Evolutionary conservation across 148 eudicot species (phyloP), one percentile per base, ranked within the genome.

Genomic region (Silene latifolia): DNA sequence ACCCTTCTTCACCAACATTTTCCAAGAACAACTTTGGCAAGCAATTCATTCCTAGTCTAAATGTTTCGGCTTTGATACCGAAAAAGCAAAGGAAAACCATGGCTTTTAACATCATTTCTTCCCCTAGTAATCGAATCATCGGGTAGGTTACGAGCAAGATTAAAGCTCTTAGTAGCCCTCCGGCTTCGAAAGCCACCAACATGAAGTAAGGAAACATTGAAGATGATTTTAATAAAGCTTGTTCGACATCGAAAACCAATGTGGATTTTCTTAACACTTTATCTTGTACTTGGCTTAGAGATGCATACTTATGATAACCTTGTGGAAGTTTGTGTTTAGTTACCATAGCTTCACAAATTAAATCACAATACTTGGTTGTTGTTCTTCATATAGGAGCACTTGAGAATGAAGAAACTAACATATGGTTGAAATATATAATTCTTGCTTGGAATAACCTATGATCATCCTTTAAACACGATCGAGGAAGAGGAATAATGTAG

Each of bases 11-110:
- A 2, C 81, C 81, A 58, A 81, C 76, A 51, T 84, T 79, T 35
- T 84, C 87, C 47, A 84, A 51, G 48, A 81, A 84, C 10, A 63
- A 81, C 58, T 81, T 81, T 48, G 87, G 84, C 78, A 84, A 73
- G 32, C 82, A 75, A 24, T 65, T 77, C 53, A 48, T 84, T n/a
- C 82, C 84, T 25, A 81, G 63, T 6, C 67, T 62, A 57, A 78
- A 82, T 7, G 11, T 62, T 18, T 60, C 25, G 4, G 12, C 61
- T 58, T 72, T 78, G 0, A 84, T 57, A 18, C 87, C 82, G 68
- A 79, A 76, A 66, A 81, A 84, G 62, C 78, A 58, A 5, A 84
- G 35, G 48, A 84, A 81, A 29, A 81, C 77, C 87, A 81, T 81
- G 21, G 62, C 13, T 66, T 73, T 79, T 19, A 84, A 24, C 63